Conservation (phyloP, 352 stramenopile genomes). For the Pythium periplocum region DNA sequence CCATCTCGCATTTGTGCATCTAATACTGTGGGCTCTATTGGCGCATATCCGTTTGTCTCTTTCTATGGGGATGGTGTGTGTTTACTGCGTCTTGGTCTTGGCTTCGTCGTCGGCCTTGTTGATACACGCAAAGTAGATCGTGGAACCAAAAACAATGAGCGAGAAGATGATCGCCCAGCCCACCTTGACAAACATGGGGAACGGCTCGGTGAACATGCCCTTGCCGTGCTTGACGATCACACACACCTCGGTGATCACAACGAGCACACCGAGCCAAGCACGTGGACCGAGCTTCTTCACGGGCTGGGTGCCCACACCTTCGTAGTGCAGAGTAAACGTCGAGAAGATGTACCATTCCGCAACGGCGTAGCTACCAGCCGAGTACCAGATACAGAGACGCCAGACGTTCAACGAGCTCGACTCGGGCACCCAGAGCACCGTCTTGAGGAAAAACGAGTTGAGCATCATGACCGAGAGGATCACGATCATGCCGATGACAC, state of each 20-base stretch:
- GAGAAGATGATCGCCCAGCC: slow-evolving; percentile 73
- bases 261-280: slow-evolving; percentile 76
- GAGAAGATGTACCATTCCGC: slow-evolving; percentile 90
- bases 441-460: slow-evolving; percentile 96
- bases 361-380: slow-evolving; percentile 80
- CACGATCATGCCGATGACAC: slow-evolving; percentile 86
- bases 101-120: slow-evolving; percentile 29
- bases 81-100: slow-evolving; percentile 5
- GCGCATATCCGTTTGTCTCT: too few species aligned
- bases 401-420: slow-evolving; percentile 81
- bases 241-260: slow-evolving; percentile 70
- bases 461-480: slow-evolving; percentile 92
- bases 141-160: slow-evolving; percentile 70
- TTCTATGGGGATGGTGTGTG: neutral
- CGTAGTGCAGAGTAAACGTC: slow-evolving; percentile 74
- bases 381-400: slow-evolving; percentile 78
- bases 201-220: slow-evolving; percentile 86
- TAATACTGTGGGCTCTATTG: too few species aligned
- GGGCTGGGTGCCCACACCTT: slow-evolving; percentile 37
- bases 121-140: slow-evolving; percentile 80
- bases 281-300: slow-evolving; percentile 80
- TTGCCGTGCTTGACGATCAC: slow-evolving; percentile 82
- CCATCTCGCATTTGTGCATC: too few species aligned
- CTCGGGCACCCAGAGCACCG: slow-evolving; percentile 85
- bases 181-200: slow-evolving; percentile 74